These are phyloP conservation scores for Silene noctiflora DNA, from an alignment of 179 eudicot species.

Conservation along the genomic window DNA sequence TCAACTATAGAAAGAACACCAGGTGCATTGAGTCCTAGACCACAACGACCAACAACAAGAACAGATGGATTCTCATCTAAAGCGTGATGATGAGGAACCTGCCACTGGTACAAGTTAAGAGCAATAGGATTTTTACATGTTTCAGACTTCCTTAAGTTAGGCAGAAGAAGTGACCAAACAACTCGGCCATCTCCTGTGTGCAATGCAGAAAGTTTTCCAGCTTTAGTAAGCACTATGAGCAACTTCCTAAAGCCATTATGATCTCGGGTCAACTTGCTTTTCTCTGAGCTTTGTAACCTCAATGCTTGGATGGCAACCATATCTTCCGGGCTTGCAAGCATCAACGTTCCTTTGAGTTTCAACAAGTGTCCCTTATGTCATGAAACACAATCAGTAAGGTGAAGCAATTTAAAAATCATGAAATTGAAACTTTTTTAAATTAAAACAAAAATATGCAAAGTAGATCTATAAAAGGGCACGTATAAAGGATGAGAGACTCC, in stretches of 20 bases:
- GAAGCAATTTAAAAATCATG: not conserved
- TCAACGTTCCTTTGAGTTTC: conserved; percentile 95
- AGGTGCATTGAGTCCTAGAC: conserved; percentile 47
- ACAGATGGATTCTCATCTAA: conserved; percentile 90
- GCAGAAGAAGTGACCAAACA: conserved; percentile 79
- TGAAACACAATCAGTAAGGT: conserved; percentile 23
- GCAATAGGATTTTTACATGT: conserved; percentile 63
- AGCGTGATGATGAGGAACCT: conserved; percentile 97
- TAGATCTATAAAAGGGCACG: not conserved
- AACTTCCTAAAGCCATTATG: conserved; percentile 96
- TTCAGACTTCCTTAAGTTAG: conserved; percentile 65
- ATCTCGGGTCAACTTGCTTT: conserved; percentile 93
- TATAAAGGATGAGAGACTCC: not conserved
- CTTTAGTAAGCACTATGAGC: conserved; percentile 78
- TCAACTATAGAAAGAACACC: conserved; percentile 83
- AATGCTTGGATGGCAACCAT: conserved; percentile 78
- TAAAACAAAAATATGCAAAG: conserved; percentile 8
- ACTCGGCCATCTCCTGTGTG: conserved; percentile 97
- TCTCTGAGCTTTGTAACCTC: conserved; percentile 79
- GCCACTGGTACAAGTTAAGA: conserved; percentile 81
- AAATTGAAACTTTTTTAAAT: not conserved
- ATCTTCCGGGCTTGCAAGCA: conserved; percentile 94
- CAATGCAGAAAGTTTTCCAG: conserved; percentile 83
- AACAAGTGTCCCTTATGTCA: conserved; percentile 76
- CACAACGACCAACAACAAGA: conserved; percentile 88